Percentiles rank a stretch among this genome's conserved stretches.
Conservation (phyloP, 2,329 filamentous ascomycete species). For the Penicillium olsonii region DNA sequence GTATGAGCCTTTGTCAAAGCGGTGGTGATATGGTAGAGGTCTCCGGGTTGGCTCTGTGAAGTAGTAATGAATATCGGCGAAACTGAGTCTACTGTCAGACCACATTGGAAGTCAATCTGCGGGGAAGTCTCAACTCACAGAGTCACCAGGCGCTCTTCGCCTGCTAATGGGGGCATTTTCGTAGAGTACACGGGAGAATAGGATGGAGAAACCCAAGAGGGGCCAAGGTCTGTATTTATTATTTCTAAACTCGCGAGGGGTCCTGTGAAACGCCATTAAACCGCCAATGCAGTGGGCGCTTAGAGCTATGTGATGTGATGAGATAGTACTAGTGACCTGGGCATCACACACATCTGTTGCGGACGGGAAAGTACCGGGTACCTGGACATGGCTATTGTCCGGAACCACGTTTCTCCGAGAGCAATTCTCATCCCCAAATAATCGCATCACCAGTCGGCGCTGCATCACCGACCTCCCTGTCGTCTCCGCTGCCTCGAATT, state of each 20-base stretch:
- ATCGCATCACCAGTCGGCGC: slow-evolving; percentile 5
- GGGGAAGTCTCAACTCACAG: slow-evolving; percentile 42
- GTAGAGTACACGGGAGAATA: not conserved
- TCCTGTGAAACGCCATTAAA: slow-evolving; percentile 19
- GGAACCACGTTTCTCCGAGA: slow-evolving; percentile 36
- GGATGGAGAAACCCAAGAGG: slow-evolving; percentile 1
- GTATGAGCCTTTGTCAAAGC: slow-evolving; percentile 66
- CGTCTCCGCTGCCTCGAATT: slow-evolving; percentile 2
- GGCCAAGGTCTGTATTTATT: slow-evolving; percentile 12
- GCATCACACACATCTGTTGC: slow-evolving; percentile 6
- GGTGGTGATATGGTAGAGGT: slow-evolving; percentile 55
- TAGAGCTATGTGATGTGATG: slow-evolving; percentile 23
- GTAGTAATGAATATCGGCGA: slow-evolving; percentile 66
- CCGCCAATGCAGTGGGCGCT: slow-evolving; percentile 25
- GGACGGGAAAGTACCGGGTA: slow-evolving; percentile 10
- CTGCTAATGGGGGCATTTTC: slow-evolving; percentile 48
- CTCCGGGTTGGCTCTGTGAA: slow-evolving; percentile 58
- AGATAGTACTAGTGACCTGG: slow-evolving; percentile 12
- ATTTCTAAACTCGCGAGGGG: slow-evolving; percentile 21
- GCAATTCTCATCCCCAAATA: slow-evolving; percentile 31
- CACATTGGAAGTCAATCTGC: slow-evolving; percentile 11
- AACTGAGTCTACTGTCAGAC: slow-evolving; percentile 44
- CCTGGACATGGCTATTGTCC: slow-evolving; percentile 5
- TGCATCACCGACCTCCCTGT: slow-evolving; percentile 7
- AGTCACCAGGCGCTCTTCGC: slow-evolving; percentile 50